A percentile compares a stretch with the other conserved stretches of the same genome.
These are phyloP conservation scores for Avena eriantha DNA, from an alignment of 176 grass and related monocot genomes.

Conservation along the genomic window DNA sequence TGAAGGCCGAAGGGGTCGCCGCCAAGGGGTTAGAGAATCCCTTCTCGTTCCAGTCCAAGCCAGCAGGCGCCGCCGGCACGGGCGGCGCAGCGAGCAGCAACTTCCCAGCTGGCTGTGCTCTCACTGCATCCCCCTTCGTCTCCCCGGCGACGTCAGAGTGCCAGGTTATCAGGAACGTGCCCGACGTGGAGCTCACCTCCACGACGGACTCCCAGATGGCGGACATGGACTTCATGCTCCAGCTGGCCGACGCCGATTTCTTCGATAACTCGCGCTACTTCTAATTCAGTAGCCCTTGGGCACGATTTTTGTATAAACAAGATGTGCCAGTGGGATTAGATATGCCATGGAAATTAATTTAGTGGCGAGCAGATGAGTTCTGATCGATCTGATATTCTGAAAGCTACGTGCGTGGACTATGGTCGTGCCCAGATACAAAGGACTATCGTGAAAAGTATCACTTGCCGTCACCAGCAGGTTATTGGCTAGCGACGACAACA, in stretches of 20 bases:
- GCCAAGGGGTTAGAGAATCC: background rate
- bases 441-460: background rate
- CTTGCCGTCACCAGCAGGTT: conserved; percentile 13
- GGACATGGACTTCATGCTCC: conserved; percentile 65
- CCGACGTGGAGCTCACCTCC: conserved; percentile 40
- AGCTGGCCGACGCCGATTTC: conserved; percentile 50
- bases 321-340: background rate
- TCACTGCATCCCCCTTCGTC: conserved; percentile 20
- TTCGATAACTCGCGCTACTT: conserved; percentile 51
- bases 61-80: background rate
- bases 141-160: conserved; percentile 22
- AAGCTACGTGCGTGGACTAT: conserved; percentile 4
- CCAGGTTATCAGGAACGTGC: conserved; percentile 39
- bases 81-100: background rate
- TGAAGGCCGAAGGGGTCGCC: background rate
- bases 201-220: conserved; percentile 24
- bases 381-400: background rate
- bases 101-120: conserved; percentile 8
- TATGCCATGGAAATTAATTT: background rate
- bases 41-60: conserved; percentile 17
- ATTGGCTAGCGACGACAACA: background rate
- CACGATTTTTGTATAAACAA: background rate
- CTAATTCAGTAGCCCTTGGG: background rate
- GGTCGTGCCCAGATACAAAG: background rate
- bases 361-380: background rate